Percentiles rank a stretch among this genome's conserved stretches.
Conservation (phyloP, 495 filamentous ascomycete species). For the Xeromyces bisporus region DNA sequence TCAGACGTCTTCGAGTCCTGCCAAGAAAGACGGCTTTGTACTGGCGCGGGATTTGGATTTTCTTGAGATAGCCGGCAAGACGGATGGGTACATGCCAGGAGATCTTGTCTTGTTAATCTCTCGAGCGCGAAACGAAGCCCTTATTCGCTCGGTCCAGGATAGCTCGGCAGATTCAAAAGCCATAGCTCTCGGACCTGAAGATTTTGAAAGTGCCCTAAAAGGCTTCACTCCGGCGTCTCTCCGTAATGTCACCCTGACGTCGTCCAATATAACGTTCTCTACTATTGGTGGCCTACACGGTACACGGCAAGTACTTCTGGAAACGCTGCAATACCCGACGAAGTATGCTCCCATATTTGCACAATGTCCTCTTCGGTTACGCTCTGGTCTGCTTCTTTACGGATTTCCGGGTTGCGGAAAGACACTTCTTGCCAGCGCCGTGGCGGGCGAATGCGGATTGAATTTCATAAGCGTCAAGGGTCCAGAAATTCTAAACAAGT, state of each 20-base stretch:
- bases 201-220: constrained; percentile 69
- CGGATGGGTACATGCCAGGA: constrained; percentile 94
- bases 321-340: constrained; percentile 92
- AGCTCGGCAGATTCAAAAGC: constrained; percentile 16
- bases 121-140: constrained; percentile 75
- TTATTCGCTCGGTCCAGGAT: constrained; percentile 51
- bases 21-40: constrained; percentile 43
- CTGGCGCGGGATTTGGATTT: constrained; percentile 68
- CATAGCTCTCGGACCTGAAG: constrained; percentile 46
- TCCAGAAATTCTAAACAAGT: constrained; percentile 95
- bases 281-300: constrained; percentile 78
- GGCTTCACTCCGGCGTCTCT: constrained; percentile 91
- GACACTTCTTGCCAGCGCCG: constrained; percentile 80
- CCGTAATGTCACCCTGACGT: constrained; percentile 82
- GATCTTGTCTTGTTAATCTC: constrained; percentile 75
- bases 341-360: constrained; percentile 97
- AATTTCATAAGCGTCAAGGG: constrained; percentile 98
- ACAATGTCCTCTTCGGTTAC: constrained; percentile 78
- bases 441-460: constrained; percentile 87
- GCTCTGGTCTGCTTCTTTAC: constrained; percentile 82
- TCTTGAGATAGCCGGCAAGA: constrained; percentile 78
- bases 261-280: constrained; percentile 70
- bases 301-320: constrained; percentile 72
- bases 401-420: constrained; percentile 95
- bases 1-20: constrained; percentile 28